A percentile compares a stretch with the other conserved stretches of the same genome.
Conservation (phyloP, 1,284 basidiomycete species). For the Leccinum ponderosum region DNA sequence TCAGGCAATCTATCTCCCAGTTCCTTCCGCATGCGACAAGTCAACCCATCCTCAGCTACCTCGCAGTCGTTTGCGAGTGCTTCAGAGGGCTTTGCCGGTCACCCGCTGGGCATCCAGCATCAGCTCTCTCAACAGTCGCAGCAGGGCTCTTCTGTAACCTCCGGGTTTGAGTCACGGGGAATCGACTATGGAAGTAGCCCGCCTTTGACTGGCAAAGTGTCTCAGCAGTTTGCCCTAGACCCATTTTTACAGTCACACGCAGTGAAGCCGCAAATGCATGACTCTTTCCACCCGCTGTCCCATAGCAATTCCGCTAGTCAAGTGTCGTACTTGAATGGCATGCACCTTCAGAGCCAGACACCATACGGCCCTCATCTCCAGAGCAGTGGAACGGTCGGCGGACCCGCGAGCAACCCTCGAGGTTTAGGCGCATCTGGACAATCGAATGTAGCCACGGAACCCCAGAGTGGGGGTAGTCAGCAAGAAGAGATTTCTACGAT, state of each 20-base stretch:
- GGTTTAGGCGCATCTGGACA: slow-evolving; percentile 27
- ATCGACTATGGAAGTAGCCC: slow-evolving; percentile 35
- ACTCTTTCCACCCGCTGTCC: slow-evolving; percentile 33
- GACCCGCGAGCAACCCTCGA: slow-evolving; percentile 25
- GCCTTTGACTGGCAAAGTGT: slow-evolving; percentile 25
- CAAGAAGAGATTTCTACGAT: slow-evolving; percentile 97
- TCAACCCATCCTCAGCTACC: slow-evolving; percentile 17
- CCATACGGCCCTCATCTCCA: slow-evolving; percentile 71
- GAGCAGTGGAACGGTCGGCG: slow-evolving; percentile 34
- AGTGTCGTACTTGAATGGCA: slow-evolving; percentile 39
- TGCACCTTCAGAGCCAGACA: slow-evolving; percentile 65
- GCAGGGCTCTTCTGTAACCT: slow-evolving; percentile 23
- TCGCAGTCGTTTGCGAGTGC: slow-evolving; percentile 28
- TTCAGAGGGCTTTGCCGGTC: slow-evolving; percentile 26
- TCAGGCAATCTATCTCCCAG: slow-evolving; percentile 29
- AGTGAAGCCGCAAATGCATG: slow-evolving; percentile 35
- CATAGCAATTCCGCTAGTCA: slow-evolving; percentile 31
- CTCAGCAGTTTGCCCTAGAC: slow-evolving; percentile 35
- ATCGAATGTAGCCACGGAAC: slow-evolving; percentile 20
- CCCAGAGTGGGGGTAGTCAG: slow-evolving; percentile 26
- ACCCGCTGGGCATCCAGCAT: slow-evolving; percentile 34
- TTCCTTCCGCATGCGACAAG: slow-evolving; percentile 36
- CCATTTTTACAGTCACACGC: slow-evolving; percentile 35
- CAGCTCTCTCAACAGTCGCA: slow-evolving; percentile 41
- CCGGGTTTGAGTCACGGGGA: slow-evolving; percentile 31